phyloP scores from a whole-genome alignment of 768 basidiomycete species.

The Leccinum obscurum region DNA sequence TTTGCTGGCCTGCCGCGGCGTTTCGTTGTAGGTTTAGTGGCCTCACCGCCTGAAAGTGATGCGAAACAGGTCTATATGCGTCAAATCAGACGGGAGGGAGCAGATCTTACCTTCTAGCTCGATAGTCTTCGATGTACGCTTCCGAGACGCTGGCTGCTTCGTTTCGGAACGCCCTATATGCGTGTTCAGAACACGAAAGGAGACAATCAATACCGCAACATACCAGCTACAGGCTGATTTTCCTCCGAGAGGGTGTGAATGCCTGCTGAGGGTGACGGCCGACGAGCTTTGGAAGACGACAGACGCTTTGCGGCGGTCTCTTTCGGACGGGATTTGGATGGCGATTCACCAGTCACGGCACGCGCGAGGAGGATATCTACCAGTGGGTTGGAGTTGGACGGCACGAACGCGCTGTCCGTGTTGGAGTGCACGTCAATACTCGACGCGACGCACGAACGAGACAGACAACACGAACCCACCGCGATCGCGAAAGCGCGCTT shows the following conservation, averaged over 20 bases:
- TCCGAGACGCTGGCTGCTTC: too few relatives aligned
- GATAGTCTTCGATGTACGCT: too few relatives aligned
- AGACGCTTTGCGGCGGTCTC: background rate
- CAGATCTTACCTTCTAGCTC: constrained; percentile 1
- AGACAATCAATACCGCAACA: background rate
- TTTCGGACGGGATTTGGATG: constrained; percentile 32
- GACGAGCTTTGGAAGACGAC: constrained; percentile 7
- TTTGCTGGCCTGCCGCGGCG: constrained; percentile 18
- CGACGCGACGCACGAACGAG: background rate
- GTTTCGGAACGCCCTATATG: constrained; percentile 6
- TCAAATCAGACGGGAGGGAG: background rate
- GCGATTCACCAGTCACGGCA: constrained; percentile 48
- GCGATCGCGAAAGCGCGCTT: constrained; percentile 67
- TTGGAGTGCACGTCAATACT: background rate
- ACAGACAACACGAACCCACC: constrained; percentile 50
- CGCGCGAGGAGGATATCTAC: constrained; percentile 54
- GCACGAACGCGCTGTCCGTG: constrained; percentile 51
- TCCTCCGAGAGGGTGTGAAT: background rate
- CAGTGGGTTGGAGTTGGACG: constrained; percentile 49
- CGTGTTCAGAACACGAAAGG: background rate
- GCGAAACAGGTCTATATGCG: background rate
- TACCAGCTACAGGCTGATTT: constrained; percentile 13
- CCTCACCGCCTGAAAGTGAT: background rate
- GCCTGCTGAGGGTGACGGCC: background rate
- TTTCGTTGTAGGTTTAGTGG: constrained; percentile 13